Evolutionary conservation across 352 stramenopile species (phyloP), one percentile per base, ranked within the genome.

Genomic region (Albugo laibachii): DNA sequence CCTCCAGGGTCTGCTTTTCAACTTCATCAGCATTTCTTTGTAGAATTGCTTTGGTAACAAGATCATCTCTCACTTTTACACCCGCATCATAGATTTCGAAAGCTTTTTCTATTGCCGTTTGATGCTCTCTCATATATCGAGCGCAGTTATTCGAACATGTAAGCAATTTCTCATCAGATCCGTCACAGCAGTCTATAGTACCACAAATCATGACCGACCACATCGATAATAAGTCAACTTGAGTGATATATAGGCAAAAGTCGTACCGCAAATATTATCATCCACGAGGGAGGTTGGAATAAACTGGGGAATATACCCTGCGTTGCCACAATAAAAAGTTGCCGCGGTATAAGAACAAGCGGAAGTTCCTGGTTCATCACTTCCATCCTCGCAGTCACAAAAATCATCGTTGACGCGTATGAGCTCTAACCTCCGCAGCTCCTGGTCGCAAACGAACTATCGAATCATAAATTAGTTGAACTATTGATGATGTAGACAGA

Each of bases 331-430:
- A 54, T 70, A 66, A 51, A 91, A 92, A 11, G 57, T 44, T 4
- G 53, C 64, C 27, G 57, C 34, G 35, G 56, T 69, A 50, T 81
- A 62, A 36, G 69, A 81, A 53, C 85, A 95, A 10, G 84, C 84
- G 14, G 81, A 66, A 16, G 83, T 96, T 27, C 72, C 67, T 6
- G 81, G 74, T 58, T 96, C 85, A 62, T 96, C 85, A 16, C 55
- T 81, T 18, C 82, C 83, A 64, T 96, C 83, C 0, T 45, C 53
- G 59, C 87, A 97, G 66, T 97, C 89, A 60, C 89, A 97, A 57
- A 95, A 97, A 61, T 95, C 83, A 66, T 97, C 89, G 61, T 97
- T 96, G 11, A 95, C 24, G 8, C 24, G 24, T 31, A 8, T 31
- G 24, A 10, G 24, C 24, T 31, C 24, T 31, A 31, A 31, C 8